Base-by-base conservation (phyloP, 176 grass and related monocot species). In the Juncus effusus region DNA sequence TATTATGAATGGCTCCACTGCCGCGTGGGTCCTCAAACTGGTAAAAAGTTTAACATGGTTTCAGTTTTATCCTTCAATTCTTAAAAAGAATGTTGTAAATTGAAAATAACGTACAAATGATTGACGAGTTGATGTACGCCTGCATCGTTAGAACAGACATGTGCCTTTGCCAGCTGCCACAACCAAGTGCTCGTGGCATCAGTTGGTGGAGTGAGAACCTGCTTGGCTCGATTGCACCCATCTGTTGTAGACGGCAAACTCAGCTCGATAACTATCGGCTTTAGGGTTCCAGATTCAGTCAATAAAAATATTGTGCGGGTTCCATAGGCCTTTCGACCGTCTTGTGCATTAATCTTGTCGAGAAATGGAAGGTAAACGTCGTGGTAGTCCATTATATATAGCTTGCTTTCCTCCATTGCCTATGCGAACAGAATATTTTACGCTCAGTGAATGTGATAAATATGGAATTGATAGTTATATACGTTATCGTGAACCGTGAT, bases 81-180 rank as follows among this genome's bases (percentile, higher is more conserved):
- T 28, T 28, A 28, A 28, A 28, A 28, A 28, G 19, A 28, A 28
- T 28, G 19, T 28, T 47, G 44, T 47, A 47, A 47, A 47, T 47
- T 6, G 44, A 47, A 47, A 3, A 9, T 36, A 1, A 38, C 35
- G 14, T 79, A 97, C 93, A 88, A 99, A 64, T 99, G 95, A 66
- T 93, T 99, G 60, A 99, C 69, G 54, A 99, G 89, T 72, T 99
- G 89, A 78, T 99, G 89, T 6, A 94, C 81, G 6, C 89, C 95
- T 12, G 95, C 89, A 61, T 99, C 95, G 65, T 99, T 99, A 85
- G 95, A 87, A 79, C 89, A 87, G 16, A 94, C 95, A 54, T 99
- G 95, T 0, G 95, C 95, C 83, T 99, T 99, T 62, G 89, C 89
- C 37, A 99, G 81, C 67, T 99, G 89, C 95, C 95, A 99, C 7